Evolutionary conservation across 1,284 basidiomycete genomes (phyloP), one percentile per base, ranked within the genome.

Genomic region (Cutaneotrichosporon sp.): DNA sequence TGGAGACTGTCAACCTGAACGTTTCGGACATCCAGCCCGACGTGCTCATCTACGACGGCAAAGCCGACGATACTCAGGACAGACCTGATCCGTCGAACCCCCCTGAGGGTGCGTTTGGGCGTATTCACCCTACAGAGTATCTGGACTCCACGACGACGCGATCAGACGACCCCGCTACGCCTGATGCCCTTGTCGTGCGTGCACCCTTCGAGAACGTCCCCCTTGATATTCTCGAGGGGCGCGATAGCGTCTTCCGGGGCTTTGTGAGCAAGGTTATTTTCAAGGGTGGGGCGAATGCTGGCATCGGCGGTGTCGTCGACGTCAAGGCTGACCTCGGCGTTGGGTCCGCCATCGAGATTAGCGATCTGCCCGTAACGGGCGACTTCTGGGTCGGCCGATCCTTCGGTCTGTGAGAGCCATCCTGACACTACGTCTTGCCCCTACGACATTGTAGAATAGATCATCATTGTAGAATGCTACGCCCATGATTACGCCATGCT

Each of bases 221-320:
- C 1, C 57, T 76, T 11, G 63, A 71, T 22, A 66, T 76, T 29
- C 53, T 76, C 3, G 62, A 61, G 7, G 74, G 71, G 0, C 53
- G 71, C 19, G 68, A 73, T 46, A 49, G 43, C 11, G 57, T 73
- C 19, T 52, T 76, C 35, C 61, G 61, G n/a, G 64, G 63, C 29
- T 76, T 76, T 57, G 65, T 75, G 4, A 54, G 60, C 47, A 76
- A 75, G 57, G 63, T 76, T 26, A 60, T 76, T 6, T 69, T 75
- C 60, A 68, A 66, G 51, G 72, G 75, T 12, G 71, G 72, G 8
- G 75, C 75, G 0, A 38, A 61, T 26, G 75, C 75, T 1, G 75
- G 75, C 0, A 63, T 76, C 25, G 68, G 64, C 26, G 75, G 75
- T 1, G 52, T 50, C 8, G 68, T 68, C 8, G 67, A 62, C 48